Conservation (phyloP, 805 yeast genomes). For the Phaffomyces antillensis region DNA sequence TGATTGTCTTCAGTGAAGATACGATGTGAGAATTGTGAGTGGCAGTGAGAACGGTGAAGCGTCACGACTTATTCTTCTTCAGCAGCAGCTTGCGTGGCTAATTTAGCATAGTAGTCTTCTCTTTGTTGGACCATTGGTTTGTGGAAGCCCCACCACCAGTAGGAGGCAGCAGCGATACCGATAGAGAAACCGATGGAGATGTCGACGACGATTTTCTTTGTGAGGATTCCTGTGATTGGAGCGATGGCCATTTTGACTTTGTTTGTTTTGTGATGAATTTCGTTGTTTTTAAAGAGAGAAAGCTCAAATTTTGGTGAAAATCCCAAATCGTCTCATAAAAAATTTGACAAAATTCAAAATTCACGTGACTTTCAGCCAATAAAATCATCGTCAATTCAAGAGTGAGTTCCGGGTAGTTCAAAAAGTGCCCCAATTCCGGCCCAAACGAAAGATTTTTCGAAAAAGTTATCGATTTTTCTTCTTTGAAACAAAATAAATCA, state of each 20-base stretch:
- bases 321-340: too few relatives aligned
- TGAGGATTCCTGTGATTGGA: conserved; percentile 79
- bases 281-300: not conserved
- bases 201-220: conserved; percentile 75
- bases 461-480: not conserved
- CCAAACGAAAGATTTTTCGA: not conserved
- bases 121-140: conserved; percentile 62
- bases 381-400: not conserved
- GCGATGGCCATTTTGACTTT: conserved; percentile 58
- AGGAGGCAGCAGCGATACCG: conserved; percentile 58
- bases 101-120: conserved; percentile 65
- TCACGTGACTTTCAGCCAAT: conserved; percentile 8
- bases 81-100: conserved; percentile 15
- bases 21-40: too few relatives aligned
- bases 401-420: too few relatives aligned
- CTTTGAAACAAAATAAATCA: not conserved
- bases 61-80: conserved; percentile 7
- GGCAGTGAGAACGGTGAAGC: not conserved
- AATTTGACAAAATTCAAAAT: too few relatives aligned
- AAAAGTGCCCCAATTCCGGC: not conserved
- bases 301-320: not conserved
- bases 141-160: conserved; percentile 88
- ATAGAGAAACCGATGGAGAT: conserved; percentile 59
- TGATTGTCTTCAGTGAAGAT: too few relatives aligned
- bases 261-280: not conserved